A percentile compares a stretch with the other conserved stretches of the same genome.
These are phyloP conservation scores for Fusarium sp. DNA, from an alignment of 2,329 filamentous ascomycete species.

Conservation along the genomic window DNA sequence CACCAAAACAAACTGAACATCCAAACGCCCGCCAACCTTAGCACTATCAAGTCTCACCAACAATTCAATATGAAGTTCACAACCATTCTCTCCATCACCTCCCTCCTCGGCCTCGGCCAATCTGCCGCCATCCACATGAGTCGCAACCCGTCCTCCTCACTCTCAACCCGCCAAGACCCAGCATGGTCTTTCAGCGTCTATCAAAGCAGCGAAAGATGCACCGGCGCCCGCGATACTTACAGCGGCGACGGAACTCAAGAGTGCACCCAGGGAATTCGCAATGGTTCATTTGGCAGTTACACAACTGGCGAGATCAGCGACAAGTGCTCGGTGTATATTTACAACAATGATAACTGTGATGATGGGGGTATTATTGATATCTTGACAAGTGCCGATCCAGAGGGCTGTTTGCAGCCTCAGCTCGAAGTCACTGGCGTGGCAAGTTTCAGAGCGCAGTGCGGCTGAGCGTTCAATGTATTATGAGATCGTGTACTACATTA, in stretches of 20 bases:
- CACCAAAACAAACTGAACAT: rapidly evolving
- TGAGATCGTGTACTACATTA: no score
- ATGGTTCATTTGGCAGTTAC: not conserved
- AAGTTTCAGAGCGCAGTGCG: not conserved
- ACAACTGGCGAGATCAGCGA: not conserved
- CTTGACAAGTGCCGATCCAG: not conserved
- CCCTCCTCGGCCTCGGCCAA: not conserved
- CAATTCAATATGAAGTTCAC: not conserved
- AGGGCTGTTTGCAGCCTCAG: not conserved
- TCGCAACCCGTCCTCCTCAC: not conserved
- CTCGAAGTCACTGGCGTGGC: not conserved
- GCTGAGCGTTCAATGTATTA: no score
- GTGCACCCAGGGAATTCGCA: not conserved
- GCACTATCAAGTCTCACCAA: not conserved
- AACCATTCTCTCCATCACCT: not conserved
- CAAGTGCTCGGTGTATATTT: not conserved
- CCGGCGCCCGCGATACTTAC: not conserved
- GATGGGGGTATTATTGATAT: not conserved
- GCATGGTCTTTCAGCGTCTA: not conserved
- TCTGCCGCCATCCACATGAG: not conserved
- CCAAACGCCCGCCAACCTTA: rapidly evolving
- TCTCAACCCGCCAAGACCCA: not conserved
- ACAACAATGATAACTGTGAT: not conserved
- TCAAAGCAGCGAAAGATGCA: not conserved
- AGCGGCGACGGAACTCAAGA: not conserved